Conservation (phyloP, 2,329 filamentous ascomycete species). For the Alternaria triticimaculans region DNA sequence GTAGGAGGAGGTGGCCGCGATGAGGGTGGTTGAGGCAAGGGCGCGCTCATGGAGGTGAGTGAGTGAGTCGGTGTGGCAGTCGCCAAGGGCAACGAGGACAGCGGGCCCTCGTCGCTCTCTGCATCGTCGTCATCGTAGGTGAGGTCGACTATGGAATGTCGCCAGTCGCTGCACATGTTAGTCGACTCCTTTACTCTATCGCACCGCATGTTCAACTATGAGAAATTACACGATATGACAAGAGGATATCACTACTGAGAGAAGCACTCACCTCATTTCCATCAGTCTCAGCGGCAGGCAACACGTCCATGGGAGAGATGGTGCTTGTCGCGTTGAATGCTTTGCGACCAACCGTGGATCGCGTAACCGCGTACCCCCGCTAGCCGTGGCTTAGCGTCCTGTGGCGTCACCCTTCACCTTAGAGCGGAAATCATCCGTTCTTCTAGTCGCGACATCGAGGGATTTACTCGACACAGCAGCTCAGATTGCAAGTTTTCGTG, state of each 20-base stretch:
- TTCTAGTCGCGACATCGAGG: too few species aligned
- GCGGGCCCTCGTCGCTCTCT: not conserved
- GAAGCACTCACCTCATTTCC: constrained; percentile 26
- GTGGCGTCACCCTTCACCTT: not conserved
- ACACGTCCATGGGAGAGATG: constrained; percentile 30
- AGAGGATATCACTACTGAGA: not conserved
- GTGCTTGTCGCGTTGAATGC: constrained; percentile 30
- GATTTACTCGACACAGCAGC: too few species aligned
- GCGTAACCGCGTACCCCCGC: constrained; percentile 8
- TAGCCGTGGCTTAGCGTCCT: constrained; percentile 17
- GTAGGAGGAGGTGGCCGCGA: not conserved
- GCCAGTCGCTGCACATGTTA: constrained; percentile 28
- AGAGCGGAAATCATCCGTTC: not conserved
- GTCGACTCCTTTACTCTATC: not conserved
- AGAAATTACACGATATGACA: not conserved
- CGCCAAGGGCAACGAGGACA: not conserved
- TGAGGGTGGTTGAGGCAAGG: constrained; percentile 1
- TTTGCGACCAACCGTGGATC: constrained; percentile 8
- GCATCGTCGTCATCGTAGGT: constrained; percentile 29
- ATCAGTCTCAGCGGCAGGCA: constrained; percentile 11
- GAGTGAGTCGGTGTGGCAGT: not conserved
- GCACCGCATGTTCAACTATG: not conserved
- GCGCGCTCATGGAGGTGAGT: not conserved
- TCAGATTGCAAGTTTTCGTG: too few species aligned
- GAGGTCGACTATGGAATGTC: constrained; percentile 28